These are phyloP conservation scores for Toxicodendron radicans DNA, from an alignment of 345 rosid species.

Conservation along the genomic window DNA sequence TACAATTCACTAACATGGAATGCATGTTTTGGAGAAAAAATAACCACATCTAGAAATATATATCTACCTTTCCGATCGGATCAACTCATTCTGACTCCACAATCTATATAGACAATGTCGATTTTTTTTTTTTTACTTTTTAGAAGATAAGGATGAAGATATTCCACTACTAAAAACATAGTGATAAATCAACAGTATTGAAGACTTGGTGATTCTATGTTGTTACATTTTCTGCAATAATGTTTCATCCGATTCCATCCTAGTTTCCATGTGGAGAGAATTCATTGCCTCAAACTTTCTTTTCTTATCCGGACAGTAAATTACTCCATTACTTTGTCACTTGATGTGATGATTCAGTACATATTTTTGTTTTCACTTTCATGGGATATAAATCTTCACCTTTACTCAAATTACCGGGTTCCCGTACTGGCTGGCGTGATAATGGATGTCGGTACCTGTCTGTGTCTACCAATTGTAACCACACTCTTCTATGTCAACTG, in stretches of 20 bases:
- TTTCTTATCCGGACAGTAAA: conserved; percentile 6
- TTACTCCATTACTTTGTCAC: conserved; percentile 4
- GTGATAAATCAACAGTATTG: not conserved
- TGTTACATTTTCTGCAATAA: conserved; percentile 5
- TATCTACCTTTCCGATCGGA: not conserved
- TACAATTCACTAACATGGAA: conserved; percentile 1
- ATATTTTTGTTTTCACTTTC: conserved; percentile 13
- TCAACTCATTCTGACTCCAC: not conserved
- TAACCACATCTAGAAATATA: not conserved
- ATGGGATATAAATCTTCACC: conserved; percentile 4
- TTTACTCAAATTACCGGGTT: not conserved
- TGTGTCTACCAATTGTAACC: conserved; percentile 24
- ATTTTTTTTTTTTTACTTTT: not conserved
- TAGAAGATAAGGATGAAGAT: not conserved
- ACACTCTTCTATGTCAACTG: conserved; percentile 29
- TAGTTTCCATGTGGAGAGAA: not conserved
- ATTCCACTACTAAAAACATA: conserved; percentile 4
- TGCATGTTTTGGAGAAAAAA: not conserved
- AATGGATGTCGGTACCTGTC: conserved; percentile 23
- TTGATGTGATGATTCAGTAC: not conserved
- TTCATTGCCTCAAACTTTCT: not conserved
- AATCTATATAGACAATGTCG: not conserved
- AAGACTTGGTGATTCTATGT: not conserved
- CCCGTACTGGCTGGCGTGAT: not conserved
- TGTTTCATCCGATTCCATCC: not conserved